These are phyloP conservation scores for Parachaetomium inaequale DNA, from an alignment of 495 filamentous ascomycete genomes.

Conservation along the genomic window DNA sequence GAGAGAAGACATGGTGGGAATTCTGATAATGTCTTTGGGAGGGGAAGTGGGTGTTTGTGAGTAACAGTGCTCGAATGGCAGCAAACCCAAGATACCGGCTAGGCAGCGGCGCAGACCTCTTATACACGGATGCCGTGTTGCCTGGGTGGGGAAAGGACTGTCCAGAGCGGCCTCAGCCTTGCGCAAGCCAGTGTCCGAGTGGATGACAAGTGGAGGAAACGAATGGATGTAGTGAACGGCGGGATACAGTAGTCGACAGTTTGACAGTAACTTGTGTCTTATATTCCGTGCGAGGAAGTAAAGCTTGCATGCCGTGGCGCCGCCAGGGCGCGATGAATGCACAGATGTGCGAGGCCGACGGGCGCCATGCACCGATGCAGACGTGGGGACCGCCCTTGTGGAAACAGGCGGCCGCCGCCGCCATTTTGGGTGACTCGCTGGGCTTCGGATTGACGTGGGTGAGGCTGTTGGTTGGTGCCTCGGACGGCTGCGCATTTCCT, in stretches of 20 bases:
- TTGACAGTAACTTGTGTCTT: background rate
- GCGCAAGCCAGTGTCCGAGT: background rate
- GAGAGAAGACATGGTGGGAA: background rate
- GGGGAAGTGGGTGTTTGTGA: background rate
- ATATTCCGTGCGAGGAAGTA: background rate
- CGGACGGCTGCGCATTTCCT: conserved; percentile 14
- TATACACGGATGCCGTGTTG: conserved; percentile 7
- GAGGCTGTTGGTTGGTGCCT: background rate
- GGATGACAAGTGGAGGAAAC: background rate
- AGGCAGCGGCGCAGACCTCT: conserved; percentile 11
- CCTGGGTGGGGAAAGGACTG: background rate
- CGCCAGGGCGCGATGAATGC: background rate
- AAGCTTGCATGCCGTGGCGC: background rate
- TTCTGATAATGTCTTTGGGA: background rate
- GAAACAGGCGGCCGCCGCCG: conserved; percentile 13
- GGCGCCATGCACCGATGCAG: background rate
- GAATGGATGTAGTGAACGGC: background rate
- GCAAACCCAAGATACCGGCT: background rate
- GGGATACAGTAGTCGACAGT: background rate
- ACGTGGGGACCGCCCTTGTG: background rate
- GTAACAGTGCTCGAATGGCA: background rate
- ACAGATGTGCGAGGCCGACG: background rate
- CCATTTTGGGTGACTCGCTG: conserved; percentile 4
- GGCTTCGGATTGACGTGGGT: background rate
- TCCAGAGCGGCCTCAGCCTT: conserved; percentile 16